Evolutionary conservation across 2,329 filamentous ascomycete genomes (phyloP), one percentile per base, ranked within the genome.

Genomic region (Clonostachys chloroleuca): DNA sequence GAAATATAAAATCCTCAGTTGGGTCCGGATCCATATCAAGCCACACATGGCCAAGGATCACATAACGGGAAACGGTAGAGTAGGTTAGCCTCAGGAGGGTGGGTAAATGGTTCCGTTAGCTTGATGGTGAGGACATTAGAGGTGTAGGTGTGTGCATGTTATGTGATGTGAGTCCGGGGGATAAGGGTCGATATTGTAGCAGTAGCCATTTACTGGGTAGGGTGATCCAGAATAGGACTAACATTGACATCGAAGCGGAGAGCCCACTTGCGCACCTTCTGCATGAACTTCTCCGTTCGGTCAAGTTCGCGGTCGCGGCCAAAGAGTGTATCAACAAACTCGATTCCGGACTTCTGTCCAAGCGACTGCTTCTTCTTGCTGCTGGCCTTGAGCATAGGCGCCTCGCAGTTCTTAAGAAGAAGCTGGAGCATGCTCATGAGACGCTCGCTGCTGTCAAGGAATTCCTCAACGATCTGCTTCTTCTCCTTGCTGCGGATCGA

Each of bases 241-340:
- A 91, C 96, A 75, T 97, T 96, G 66, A 89, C 89, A 61, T 96
- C 91, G 67, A 96, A 99, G 42, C 92, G 87, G 70, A 95, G 83
- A 66, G 88, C 91, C 89, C 92, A 99, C 35, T 92, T 77, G 44
- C 89, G 82, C 61, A 96, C 85, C 53, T 83, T 84, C 54, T 88
- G 84, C 90, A 97, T 97, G 69, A 96, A 83, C 68, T 87, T 89
- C 74, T 96, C 90, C 3, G 92, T 96, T 68, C 85, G 85, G 65
- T 92, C 85, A 47, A 96, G 77, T 70, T 96, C 89, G 52, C 91
- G 82, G 62, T 97, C 92, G 52, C 87, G 85, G 54, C 92, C 92
- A 59, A 97, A 97, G 58, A 99, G 89, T 45, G 90, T 92, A 65
- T 96, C 87, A 60, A 99, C 92, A 60, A 99, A 97, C 73, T 96